Evolutionary conservation across 495 filamentous ascomycete genomes (phyloP).

Genomic region (Penicillium pancosmium): DNA sequence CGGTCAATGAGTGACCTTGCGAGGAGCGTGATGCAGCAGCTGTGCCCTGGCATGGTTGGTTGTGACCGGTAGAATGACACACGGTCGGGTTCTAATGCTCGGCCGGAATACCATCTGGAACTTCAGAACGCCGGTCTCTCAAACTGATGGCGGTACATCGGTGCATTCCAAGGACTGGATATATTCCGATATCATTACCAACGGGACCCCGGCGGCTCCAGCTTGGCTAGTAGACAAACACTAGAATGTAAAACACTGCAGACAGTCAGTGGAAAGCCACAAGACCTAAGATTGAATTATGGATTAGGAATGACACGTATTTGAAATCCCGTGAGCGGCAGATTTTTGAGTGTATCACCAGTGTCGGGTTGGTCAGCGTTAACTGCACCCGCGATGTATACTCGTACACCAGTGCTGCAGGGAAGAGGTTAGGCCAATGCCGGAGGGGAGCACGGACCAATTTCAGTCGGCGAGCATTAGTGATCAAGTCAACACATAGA

Average conservation of each 20-base stretch:
- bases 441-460: neutral
- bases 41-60: neutral
- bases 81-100: too few species aligned
- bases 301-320: too few species aligned
- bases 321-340: neutral
- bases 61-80: neutral
- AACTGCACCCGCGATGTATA: neutral
- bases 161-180: conserved; percentile 1
- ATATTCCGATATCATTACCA: conserved; percentile 1
- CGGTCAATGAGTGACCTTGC: neutral
- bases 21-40: neutral
- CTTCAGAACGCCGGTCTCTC: neutral
- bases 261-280: neutral
- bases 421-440: neutral
- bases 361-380: neutral
- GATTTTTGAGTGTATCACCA: neutral
- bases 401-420: neutral
- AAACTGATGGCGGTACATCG: neutral
- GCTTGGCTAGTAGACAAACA: neutral
- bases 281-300: too few species aligned
- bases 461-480: neutral
- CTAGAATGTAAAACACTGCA: neutral
- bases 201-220: neutral
- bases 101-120: neutral
- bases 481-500: neutral